These are phyloP conservation scores for Thielaviopsis ethacetica DNA, from an alignment of 2,329 filamentous ascomycete species.

Conservation along the genomic window DNA sequence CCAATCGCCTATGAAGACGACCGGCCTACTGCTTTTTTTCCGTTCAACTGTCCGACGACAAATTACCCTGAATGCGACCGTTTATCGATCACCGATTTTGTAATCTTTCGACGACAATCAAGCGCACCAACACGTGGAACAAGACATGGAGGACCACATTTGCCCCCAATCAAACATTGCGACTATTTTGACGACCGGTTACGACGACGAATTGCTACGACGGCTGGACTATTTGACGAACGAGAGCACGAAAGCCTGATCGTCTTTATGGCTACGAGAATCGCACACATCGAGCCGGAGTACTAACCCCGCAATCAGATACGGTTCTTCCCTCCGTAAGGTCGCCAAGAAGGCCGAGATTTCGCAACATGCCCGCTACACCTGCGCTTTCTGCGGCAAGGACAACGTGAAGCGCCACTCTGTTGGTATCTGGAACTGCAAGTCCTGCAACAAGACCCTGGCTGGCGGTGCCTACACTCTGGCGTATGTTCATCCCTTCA, in stretches of 20 bases:
- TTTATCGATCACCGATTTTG: neutral
- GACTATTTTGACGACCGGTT: neutral
- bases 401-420: slow-evolving; percentile 78
- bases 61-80: neutral
- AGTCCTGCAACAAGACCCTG: slow-evolving; percentile 82
- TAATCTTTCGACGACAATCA: neutral
- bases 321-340: slow-evolving; percentile 98
- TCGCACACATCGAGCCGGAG: neutral
- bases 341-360: slow-evolving; percentile 98
- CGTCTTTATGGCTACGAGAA: neutral
- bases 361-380: slow-evolving; percentile 92
- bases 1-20: neutral
- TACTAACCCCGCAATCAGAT: slow-evolving; percentile 39
- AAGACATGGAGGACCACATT: no score
- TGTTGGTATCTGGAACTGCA: slow-evolving; percentile 96
- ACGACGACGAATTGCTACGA: neutral
- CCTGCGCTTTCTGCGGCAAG: slow-evolving; percentile 98
- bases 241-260: neutral
- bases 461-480: slow-evolving; percentile 73
- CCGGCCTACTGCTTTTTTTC: neutral
- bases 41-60: neutral
- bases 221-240: neutral
- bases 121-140: neutral
- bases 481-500: slow-evolving; percentile 52
- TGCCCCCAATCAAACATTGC: neutral